Evolutionary conservation across 116 monocot genomes (phyloP), one percentile per base, ranked within the genome.

Genomic region (Dioscorea cayenensis): DNA sequence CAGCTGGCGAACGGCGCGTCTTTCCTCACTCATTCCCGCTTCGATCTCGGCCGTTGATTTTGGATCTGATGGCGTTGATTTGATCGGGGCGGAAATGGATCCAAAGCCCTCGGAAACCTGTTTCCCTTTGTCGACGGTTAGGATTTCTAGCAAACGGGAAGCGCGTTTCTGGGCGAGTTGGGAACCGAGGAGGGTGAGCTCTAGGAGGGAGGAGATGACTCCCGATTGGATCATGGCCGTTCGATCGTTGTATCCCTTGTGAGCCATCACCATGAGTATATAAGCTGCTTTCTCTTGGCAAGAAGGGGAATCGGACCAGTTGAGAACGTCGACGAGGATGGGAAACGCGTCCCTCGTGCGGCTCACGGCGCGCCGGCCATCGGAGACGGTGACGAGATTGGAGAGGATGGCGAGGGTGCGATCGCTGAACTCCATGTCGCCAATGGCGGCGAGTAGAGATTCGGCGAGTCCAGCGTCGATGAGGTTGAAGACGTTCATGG

Each of bases 221-320:
- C 92, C 92, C 8, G 96, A 71, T 48, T 84, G 88, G 8, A 75
- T 28, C 90, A 96, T 96, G 61, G 73, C 74, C 36, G 70, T 22
- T 28, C 88, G 72, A 37, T 84, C 92, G 10, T 62, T 68, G 72
- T 72, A 49, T 0, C 74, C 37, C 67, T 82, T 87, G 82, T 92
- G 83, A 0, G 85, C 95, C 85, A 95, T 85, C 49, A 95, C 81
- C 95, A 95, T 92, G 7, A 95, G 84, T 2, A 95, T 58, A 67
- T 95, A 90, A 12, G 84, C 78, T n/a, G 95, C 87, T 68, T 86
- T 90, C 75, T 95, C 95, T 84, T 95, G 95, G 78, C 92, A 95
- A 0, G 66, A 75, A 1, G 90, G 85, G 9, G 85, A 71, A 70
- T 95, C 95, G 29, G 50, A 66, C 95, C 95, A 95, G 50, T 63